Evolutionary conservation across 495 filamentous ascomycete genomes (phyloP), one percentile per base, ranked within the genome.

Genomic region (Tuber umbilicatum): DNA sequence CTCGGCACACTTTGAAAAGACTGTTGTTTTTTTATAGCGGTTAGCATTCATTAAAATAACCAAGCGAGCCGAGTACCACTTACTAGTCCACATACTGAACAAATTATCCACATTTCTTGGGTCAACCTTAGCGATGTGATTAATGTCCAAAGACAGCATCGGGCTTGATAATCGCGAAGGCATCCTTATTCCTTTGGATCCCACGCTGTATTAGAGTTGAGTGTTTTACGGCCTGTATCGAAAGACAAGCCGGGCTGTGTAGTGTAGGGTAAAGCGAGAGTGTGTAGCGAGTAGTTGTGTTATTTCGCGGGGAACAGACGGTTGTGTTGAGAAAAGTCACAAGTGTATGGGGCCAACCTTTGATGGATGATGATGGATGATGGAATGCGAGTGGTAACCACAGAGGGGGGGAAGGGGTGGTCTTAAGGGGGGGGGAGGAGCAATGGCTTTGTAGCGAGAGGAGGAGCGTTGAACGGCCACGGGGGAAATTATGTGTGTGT

Each of bases 21-120:
- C 94, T 97, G 81, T 31, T 5, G 21, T 45, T 45, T 43, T 16
- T 40, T 40, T 40, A 41, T n/a, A 73, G 55, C n/a, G n/a, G 73
- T 83, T 73, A 83, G 79, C 69, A 81, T 79, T 74, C 76, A 79
- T 78, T 70, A 41, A 71, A 70, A 68, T 42, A 7, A 73, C 40
- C 45, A 67, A 19, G 17, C 37, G 31, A 71, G 45, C 55, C 42
- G 74, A 70, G 64, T 16, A 55, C 71, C 72, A 87, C 93, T 88
- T 86, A 97, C 94, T 94, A 84, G 93, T 94, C 93, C 94, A 97
- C 90, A 99, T 96, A 85, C 93, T 93, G 84, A 95, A 96, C 50
- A 99, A 89, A 81, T 94, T 97, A 85, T 97, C 92, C 21, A 91
- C 90, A 82, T 97, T 97, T 72, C 90, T 86, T 1, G 95, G 97